A percentile compares a stretch with the other conserved stretches of the same genome.
Conservation (phyloP, 2,329 filamentous ascomycete species). For the Alternaria atra region DNA sequence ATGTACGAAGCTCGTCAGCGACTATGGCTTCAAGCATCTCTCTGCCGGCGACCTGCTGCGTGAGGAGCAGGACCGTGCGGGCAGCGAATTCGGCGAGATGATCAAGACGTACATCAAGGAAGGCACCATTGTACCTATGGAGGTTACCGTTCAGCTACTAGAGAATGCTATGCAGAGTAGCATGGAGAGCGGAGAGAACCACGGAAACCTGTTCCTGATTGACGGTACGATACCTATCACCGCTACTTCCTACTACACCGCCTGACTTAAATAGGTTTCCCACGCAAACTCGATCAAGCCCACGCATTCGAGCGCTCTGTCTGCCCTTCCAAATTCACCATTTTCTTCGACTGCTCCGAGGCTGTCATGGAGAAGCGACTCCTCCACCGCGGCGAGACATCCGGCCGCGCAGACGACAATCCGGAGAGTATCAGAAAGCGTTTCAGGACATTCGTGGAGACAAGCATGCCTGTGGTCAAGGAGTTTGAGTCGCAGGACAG, state of each 20-base stretch:
- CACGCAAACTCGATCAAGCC: slow-evolving; percentile 96
- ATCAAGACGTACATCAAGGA: slow-evolving; percentile 95
- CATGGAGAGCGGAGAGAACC: slow-evolving; percentile 60
- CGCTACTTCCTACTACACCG: too few species aligned
- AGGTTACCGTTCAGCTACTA: slow-evolving; percentile 91
- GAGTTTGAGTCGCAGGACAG: slow-evolving; percentile 79
- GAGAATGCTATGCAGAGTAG: slow-evolving; percentile 89
- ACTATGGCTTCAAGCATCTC: slow-evolving; percentile 92
- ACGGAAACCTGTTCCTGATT: slow-evolving; percentile 76
- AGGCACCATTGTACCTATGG: slow-evolving; percentile 97
- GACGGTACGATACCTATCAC: slow-evolving; percentile 58
- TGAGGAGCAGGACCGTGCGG: slow-evolving; percentile 87
- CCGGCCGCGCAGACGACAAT: slow-evolving; percentile 91
- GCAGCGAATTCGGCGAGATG: slow-evolving; percentile 88
- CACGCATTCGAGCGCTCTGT: slow-evolving; percentile 91
- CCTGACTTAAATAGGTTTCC: slow-evolving; percentile 70
- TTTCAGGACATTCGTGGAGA: slow-evolving; percentile 92
- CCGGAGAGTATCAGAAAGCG: slow-evolving; percentile 95
- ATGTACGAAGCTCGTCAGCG: slow-evolving; percentile 83
- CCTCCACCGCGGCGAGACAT: slow-evolving; percentile 90
- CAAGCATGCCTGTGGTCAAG: slow-evolving; percentile 96
- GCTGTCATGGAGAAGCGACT: slow-evolving; percentile 84
- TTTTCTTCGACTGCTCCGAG: slow-evolving; percentile 96
- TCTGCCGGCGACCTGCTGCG: slow-evolving; percentile 93
- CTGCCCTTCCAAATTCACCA: slow-evolving; percentile 81